Conservation (phyloP, 805 yeast genomes). For the Debaryomyces castellii region DNA sequence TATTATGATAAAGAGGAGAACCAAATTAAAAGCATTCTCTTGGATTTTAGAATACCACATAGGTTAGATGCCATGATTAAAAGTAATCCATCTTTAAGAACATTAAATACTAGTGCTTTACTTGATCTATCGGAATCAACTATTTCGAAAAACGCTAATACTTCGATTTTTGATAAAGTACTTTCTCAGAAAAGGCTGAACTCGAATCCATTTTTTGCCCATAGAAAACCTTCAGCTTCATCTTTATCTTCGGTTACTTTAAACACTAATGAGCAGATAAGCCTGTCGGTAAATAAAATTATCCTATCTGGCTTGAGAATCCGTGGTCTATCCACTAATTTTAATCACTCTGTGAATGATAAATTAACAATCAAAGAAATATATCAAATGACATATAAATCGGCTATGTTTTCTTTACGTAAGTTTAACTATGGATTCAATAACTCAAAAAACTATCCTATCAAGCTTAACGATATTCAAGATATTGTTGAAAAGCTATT, state of each 20-base stretch:
- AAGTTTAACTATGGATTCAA: conserved; percentile 33
- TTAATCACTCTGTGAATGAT: conserved; percentile 24
- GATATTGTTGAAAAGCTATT: conserved; percentile 40
- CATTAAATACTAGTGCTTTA: conserved; percentile 2
- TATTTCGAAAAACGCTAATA: conserved; percentile 11
- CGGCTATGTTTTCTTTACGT: conserved; percentile 38
- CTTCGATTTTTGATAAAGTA: conserved; percentile 35
- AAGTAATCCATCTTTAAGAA: conserved; percentile 3
- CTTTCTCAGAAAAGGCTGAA: conserved; percentile 24
- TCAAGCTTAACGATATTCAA: conserved; percentile 32
- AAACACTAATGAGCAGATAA: conserved; percentile 28
- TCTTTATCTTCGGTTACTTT: conserved; percentile 15
- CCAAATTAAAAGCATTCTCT: conserved; percentile 14
- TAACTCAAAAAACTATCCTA: conserved; percentile 9
- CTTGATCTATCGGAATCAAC: conserved; percentile 2
- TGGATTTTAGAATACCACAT: conserved; percentile 18
- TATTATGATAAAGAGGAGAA: conserved; percentile 15
- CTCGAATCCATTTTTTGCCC: conserved; percentile 14
- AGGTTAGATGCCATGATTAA: conserved; percentile 6
- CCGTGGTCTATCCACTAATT: conserved; percentile 33
- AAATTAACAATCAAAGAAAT: conserved; percentile 37
- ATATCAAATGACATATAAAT: conserved; percentile 40
- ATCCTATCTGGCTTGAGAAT: conserved; percentile 42
- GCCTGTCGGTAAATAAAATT: conserved; percentile 31
- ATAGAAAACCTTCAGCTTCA: conserved; percentile 7